These are phyloP conservation scores for Xylaria sp. DNA, from an alignment of 2,329 filamentous ascomycete genomes.

Conservation along the genomic window DNA sequence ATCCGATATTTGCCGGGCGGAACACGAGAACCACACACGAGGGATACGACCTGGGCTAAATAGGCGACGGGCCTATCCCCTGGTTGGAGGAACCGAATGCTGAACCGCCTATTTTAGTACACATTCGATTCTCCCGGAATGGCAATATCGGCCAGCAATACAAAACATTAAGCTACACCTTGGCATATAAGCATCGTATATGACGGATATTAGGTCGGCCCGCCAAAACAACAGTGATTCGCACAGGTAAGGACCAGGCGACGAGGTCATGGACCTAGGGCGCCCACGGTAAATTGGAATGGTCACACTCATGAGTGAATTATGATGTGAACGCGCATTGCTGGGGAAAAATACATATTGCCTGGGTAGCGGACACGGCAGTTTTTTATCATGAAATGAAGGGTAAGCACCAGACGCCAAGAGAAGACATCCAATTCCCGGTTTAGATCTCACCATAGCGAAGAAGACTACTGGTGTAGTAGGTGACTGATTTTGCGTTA, in stretches of 20 bases:
- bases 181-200: slow-evolving; percentile 15
- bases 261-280: neutral
- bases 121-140: slow-evolving; percentile 19
- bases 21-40: neutral
- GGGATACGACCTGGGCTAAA: slow-evolving; percentile 24
- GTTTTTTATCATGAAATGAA: neutral
- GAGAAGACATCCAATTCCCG: no score
- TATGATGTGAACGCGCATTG: neutral
- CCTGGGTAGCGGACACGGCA: neutral
- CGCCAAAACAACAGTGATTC: slow-evolving; percentile 2
- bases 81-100: slow-evolving; percentile 18
- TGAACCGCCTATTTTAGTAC: slow-evolving; percentile 17
- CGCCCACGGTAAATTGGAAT: slow-evolving; percentile 8
- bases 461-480: no score
- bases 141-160: slow-evolving; percentile 23
- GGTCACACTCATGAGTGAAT: neutral
- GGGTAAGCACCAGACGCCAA: no score
- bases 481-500: no score
- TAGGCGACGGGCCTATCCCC: neutral
- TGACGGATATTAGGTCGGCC: slow-evolving; percentile 22
- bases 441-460: no score
- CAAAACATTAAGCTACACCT: slow-evolving; percentile 3
- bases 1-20: slow-evolving; percentile 17
- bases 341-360: neutral
- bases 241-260: slow-evolving; percentile 1